A percentile compares a stretch with the other conserved stretches of the same genome.
phyloP scores from a whole-genome alignment of 139 green algal genomes.

The Nannochloris sp. region DNA sequence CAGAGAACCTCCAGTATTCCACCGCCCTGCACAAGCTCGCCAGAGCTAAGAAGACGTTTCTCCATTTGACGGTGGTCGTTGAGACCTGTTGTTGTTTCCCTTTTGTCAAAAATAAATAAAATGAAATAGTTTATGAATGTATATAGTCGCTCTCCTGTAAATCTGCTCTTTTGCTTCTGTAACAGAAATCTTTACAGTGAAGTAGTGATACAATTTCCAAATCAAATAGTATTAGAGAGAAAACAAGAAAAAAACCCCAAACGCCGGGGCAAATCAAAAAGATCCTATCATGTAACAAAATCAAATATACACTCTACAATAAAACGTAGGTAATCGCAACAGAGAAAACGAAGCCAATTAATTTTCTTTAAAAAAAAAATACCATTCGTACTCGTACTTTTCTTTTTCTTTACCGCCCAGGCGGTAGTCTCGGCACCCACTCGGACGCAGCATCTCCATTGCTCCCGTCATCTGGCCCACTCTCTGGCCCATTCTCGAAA shows the following conservation, averaged over 20 bases:
- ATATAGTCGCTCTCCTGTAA: too few species aligned
- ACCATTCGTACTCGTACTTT: not conserved
- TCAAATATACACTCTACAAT: not conserved
- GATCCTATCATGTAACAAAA: not conserved
- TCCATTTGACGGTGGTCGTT: too few species aligned
- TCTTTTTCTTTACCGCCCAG: not conserved
- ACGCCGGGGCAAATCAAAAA: too few species aligned
- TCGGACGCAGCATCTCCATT: not conserved
- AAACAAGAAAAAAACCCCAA: not conserved
- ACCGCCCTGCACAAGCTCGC: not conserved
- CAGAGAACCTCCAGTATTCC: slow-evolving; percentile 71
- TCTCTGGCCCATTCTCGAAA: not conserved
- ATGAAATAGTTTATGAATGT: not conserved
- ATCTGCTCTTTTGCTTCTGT: too few species aligned
- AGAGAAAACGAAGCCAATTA: not conserved
- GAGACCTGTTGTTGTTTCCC: not conserved
- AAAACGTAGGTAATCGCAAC: not conserved
- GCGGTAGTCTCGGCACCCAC: not conserved
- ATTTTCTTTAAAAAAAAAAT: too few species aligned
- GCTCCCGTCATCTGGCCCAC: not conserved
- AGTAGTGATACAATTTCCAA: not conserved
- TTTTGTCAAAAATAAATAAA: not conserved
- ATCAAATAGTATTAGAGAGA: not conserved
- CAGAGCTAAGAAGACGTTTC: too few species aligned
- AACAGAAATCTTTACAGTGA: too few species aligned